Percentiles rank a stretch among this genome's conserved stretches.
These are phyloP conservation scores for Phialophora expanda DNA, from an alignment of 2,329 filamentous ascomycete genomes.

Conservation along the genomic window DNA sequence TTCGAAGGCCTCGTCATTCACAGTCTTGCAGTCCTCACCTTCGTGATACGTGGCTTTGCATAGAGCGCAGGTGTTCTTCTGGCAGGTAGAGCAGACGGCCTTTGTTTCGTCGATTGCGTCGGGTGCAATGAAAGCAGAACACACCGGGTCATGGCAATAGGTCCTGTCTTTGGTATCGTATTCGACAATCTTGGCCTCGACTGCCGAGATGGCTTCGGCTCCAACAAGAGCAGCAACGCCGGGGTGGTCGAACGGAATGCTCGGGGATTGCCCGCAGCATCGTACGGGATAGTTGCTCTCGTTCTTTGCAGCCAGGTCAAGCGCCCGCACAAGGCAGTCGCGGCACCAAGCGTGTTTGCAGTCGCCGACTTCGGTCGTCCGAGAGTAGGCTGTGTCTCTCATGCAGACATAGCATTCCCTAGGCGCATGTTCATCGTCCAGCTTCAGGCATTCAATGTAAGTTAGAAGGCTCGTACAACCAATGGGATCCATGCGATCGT, in stretches of 20 bases:
- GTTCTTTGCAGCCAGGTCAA: conserved; percentile 23
- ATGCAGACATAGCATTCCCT: conserved; percentile 21
- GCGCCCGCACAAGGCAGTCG: conserved; percentile 14
- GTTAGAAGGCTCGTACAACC: conserved; percentile 16
- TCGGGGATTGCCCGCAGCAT: conserved; percentile 20
- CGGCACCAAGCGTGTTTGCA: conserved; percentile 31
- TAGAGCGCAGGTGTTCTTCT: conserved; percentile 52
- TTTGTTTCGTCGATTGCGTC: conserved; percentile 43
- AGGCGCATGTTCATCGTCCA: conserved; percentile 16
- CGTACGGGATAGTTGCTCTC: conserved; percentile 24
- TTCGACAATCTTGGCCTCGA: conserved; percentile 56
- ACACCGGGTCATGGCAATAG: conserved; percentile 57
- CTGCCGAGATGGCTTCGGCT: conserved; percentile 38
- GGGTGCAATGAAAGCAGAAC: conserved; percentile 55
- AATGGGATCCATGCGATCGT: conserved; percentile 11
- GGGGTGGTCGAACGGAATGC: conserved; percentile 12
- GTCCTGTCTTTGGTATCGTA: conserved; percentile 54
- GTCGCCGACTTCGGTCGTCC: conserved; percentile 2
- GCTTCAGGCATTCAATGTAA: conserved; percentile 13
- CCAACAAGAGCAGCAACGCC: conserved; percentile 13
- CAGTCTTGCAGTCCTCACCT: conserved; percentile 42
- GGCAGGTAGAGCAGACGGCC: conserved; percentile 55
- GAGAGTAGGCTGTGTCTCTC: not conserved
- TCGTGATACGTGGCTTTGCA: conserved; percentile 58
- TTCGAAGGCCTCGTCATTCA: conserved; percentile 47